Evolutionary conservation across 1,139 yeast species (phyloP).

Genomic region (Hemisphaericaspora subhashii): DNA sequence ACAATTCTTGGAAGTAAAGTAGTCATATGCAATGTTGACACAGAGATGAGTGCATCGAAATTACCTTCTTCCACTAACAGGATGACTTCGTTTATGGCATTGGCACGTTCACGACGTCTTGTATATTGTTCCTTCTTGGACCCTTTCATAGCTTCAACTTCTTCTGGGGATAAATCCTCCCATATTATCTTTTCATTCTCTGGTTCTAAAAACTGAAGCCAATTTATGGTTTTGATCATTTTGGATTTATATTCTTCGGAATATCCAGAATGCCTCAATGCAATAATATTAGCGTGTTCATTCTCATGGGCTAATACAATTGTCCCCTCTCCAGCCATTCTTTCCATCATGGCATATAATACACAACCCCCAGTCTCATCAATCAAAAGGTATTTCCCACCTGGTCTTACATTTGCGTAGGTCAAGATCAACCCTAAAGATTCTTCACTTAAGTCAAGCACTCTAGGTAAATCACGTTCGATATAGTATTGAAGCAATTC

Average conservation of each 20-base stretch:
- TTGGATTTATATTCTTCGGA: slow-evolving; percentile 50
- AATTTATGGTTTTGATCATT: slow-evolving; percentile 68
- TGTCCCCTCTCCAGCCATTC: slow-evolving; percentile 83
- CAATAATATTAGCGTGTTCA: slow-evolving; percentile 83
- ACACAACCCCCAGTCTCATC: slow-evolving; percentile 92
- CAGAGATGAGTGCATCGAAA: slow-evolving; percentile 78
- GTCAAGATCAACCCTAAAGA: slow-evolving; percentile 73
- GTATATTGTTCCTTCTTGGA: slow-evolving; percentile 65
- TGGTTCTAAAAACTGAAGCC: slow-evolving; percentile 83
- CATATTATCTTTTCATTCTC: slow-evolving; percentile 56
- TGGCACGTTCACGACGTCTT: slow-evolving; percentile 61
- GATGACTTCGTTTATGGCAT: slow-evolving; percentile 54
- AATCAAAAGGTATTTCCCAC: slow-evolving; percentile 81
- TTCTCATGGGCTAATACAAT: slow-evolving; percentile 83
- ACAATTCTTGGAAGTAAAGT: slow-evolving; percentile 62
- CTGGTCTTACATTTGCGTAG: slow-evolving; percentile 80
- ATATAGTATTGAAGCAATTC: slow-evolving; percentile 70
- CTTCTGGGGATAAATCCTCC: slow-evolving; percentile 51
- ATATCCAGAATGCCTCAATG: slow-evolving; percentile 65
- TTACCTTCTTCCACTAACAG: slow-evolving; percentile 48
- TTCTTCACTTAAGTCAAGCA: slow-evolving; percentile 84
- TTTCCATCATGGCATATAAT: slow-evolving; percentile 79
- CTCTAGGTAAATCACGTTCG: slow-evolving; percentile 69
- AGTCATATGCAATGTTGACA: slow-evolving; percentile 70
- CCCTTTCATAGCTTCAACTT: slow-evolving; percentile 55